These are phyloP conservation scores for Trichoderma pleuroti DNA, from an alignment of 2,329 filamentous ascomycete genomes.

Conservation along the genomic window DNA sequence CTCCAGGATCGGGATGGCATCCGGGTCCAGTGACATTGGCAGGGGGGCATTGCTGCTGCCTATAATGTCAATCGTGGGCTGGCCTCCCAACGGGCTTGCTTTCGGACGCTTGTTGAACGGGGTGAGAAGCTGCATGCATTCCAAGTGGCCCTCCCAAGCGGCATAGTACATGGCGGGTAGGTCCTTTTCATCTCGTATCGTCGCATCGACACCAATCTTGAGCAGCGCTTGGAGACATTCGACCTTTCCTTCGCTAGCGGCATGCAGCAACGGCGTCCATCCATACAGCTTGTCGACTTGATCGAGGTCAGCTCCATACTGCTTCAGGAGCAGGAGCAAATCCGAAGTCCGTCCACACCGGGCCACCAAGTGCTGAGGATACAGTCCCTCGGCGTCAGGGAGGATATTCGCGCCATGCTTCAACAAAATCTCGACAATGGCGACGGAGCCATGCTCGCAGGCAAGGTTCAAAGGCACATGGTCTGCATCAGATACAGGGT, in stretches of 20 bases:
- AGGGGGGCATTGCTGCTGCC: slow-evolving; percentile 49
- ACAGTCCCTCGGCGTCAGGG: slow-evolving; percentile 94
- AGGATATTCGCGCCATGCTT: slow-evolving; percentile 76
- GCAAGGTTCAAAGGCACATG: slow-evolving; percentile 93
- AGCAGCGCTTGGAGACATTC: slow-evolving; percentile 80
- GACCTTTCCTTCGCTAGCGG: slow-evolving; percentile 92
- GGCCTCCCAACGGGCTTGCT: slow-evolving; percentile 44
- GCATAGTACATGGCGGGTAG: slow-evolving; percentile 97
- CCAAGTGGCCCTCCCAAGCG: slow-evolving; percentile 93
- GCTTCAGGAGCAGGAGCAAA: slow-evolving; percentile 73
- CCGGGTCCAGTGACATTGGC: slow-evolving; percentile 69
- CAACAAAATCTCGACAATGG: slow-evolving; percentile 80
- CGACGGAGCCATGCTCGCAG: slow-evolving; percentile 85
- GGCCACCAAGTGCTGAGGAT: slow-evolving; percentile 94
- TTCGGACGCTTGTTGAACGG: slow-evolving; percentile 49
- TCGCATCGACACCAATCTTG: slow-evolving; percentile 71
- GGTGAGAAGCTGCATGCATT: slow-evolving; percentile 86
- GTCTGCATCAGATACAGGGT: slow-evolving; percentile 80
- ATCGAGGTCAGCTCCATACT: slow-evolving; percentile 84
- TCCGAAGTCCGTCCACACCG: slow-evolving; percentile 79
- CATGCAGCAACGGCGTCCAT: slow-evolving; percentile 95
- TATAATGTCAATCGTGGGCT: slow-evolving; percentile 43
- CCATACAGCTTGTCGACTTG: slow-evolving; percentile 94
- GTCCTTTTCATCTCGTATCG: slow-evolving; percentile 84
- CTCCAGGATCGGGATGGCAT: slow-evolving; percentile 88